Conservation (phyloP, 2,329 filamentous ascomycete species). For the Microsporum ferrugineum region DNA sequence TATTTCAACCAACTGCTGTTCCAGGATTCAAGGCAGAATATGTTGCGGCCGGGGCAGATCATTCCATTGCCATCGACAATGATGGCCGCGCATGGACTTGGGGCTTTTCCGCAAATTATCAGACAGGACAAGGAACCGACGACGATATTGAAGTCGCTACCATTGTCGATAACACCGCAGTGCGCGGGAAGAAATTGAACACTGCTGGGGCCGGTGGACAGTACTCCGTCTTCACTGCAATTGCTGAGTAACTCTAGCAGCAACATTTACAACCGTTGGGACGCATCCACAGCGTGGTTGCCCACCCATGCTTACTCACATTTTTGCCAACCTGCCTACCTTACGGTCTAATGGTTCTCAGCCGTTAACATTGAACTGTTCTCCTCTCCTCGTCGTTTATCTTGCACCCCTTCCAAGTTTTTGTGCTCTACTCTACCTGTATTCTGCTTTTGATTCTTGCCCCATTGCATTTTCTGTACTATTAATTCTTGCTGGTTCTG, state of each 20-base stretch:
- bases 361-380: not conserved
- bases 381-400: not conserved
- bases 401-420: no score
- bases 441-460: no score
- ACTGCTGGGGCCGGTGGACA: conserved; percentile 84
- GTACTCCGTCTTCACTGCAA: conserved; percentile 37
- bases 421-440: no score
- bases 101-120: conserved; percentile 72
- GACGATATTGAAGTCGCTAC: conserved; percentile 71
- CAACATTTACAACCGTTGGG: not conserved
- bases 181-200: conserved; percentile 60
- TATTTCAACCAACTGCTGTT: conserved; percentile 54
- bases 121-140: conserved; percentile 65
- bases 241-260: not conserved
- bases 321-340: not conserved
- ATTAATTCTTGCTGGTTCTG: no score
- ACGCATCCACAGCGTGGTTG: not conserved
- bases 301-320: no score
- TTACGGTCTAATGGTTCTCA: not conserved
- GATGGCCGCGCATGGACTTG: conserved; percentile 63
- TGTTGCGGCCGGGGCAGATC: conserved; percentile 58
- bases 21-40: conserved; percentile 47
- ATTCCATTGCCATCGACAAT: conserved; percentile 57
- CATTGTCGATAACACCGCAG: conserved; percentile 71
- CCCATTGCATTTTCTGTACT: not conserved